These are phyloP conservation scores for Pythium inflatum DNA, from an alignment of 352 stramenopile genomes.

Conservation along the genomic window DNA sequence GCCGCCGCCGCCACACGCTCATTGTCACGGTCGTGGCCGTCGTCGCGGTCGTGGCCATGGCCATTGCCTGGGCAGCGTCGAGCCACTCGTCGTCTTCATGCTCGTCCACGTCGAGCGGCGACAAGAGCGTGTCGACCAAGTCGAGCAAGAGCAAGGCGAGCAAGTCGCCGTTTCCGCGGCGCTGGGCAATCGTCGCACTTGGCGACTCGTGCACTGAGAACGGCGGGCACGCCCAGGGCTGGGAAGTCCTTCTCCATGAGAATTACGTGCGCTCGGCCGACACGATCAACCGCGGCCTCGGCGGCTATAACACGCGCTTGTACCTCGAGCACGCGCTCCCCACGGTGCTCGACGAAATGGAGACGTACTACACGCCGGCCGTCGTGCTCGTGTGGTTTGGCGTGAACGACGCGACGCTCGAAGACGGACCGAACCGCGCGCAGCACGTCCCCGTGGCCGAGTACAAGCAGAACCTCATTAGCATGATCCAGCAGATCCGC, in stretches of 20 bases:
- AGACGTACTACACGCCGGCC: conserved; percentile 6
- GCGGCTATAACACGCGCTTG: conserved; percentile 20
- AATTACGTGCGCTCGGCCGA: conserved; percentile 1
- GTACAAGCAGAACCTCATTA: conserved; percentile 42
- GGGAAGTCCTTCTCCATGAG: conserved; percentile 10
- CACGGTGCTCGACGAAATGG: conserved; percentile 4
- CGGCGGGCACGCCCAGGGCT: conserved; percentile 2
- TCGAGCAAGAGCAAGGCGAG: too few relatives aligned
- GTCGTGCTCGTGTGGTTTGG: conserved; percentile 46
- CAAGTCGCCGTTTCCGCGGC: too few relatives aligned
- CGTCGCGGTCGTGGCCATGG: not conserved
- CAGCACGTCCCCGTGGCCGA: conserved; percentile 56
- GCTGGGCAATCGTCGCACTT: conserved; percentile 3
- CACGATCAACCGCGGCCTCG: conserved; percentile 10
- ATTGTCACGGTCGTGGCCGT: not conserved
- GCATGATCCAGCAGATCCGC: conserved; percentile 17
- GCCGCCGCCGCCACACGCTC: not conserved
- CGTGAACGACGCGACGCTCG: conserved; percentile 61
- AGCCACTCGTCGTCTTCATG: not conserved
- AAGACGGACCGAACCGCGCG: conserved; percentile 35
- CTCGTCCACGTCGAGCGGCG: not conserved
- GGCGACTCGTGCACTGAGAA: conserved; percentile 22
- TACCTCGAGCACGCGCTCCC: conserved; percentile 16
- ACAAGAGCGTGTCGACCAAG: too few relatives aligned
- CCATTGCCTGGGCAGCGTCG: not conserved